Conservation (phyloP, 2,329 filamentous ascomycete genomes). For the Xylaria sp. region DNA sequence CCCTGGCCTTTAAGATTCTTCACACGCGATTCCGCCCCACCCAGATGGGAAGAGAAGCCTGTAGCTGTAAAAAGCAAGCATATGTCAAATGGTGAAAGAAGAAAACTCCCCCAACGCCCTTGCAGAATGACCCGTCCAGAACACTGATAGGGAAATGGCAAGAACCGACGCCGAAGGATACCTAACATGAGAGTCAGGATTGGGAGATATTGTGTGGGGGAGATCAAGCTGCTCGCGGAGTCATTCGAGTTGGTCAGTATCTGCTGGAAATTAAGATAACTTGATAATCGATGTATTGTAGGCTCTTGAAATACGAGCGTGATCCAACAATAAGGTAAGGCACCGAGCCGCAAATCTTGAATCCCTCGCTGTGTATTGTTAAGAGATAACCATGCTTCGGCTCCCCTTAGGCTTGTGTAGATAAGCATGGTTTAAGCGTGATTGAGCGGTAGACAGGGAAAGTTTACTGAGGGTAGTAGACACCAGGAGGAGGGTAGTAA, state of each 20-base stretch:
- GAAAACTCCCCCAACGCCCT: slow-evolving; percentile 38
- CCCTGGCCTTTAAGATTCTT: slow-evolving; percentile 9
- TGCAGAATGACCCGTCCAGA: slow-evolving; percentile 38
- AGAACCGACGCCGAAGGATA: slow-evolving; percentile 33
- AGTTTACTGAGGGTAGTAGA: slow-evolving; percentile 70
- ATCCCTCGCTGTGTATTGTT: slow-evolving; percentile 7
- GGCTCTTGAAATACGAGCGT: slow-evolving; percentile 10
- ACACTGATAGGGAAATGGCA: slow-evolving; percentile 34
- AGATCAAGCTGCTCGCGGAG: neutral
- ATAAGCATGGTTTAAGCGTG: slow-evolving; percentile 1
- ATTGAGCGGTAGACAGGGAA: neutral
- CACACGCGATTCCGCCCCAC: slow-evolving; percentile 4
- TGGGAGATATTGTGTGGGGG: slow-evolving; percentile 1
- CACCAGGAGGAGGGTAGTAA: slow-evolving; percentile 70
- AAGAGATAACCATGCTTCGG: slow-evolving; percentile 8
- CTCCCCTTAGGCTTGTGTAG: slow-evolving; percentile 7
- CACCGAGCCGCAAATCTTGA: slow-evolving; percentile 1
- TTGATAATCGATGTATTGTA: slow-evolving; percentile 13
- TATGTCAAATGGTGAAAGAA: slow-evolving; percentile 26
- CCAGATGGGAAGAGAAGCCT: slow-evolving; percentile 11
- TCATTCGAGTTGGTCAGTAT: slow-evolving; percentile 21
- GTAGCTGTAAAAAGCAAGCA: slow-evolving; percentile 20
- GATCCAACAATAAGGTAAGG: slow-evolving; percentile 23
- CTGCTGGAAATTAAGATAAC: slow-evolving; percentile 16
- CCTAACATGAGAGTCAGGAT: slow-evolving; percentile 15